These are phyloP conservation scores for Mycena maculata DNA, from an alignment of 768 basidiomycete genomes.

Conservation along the genomic window DNA sequence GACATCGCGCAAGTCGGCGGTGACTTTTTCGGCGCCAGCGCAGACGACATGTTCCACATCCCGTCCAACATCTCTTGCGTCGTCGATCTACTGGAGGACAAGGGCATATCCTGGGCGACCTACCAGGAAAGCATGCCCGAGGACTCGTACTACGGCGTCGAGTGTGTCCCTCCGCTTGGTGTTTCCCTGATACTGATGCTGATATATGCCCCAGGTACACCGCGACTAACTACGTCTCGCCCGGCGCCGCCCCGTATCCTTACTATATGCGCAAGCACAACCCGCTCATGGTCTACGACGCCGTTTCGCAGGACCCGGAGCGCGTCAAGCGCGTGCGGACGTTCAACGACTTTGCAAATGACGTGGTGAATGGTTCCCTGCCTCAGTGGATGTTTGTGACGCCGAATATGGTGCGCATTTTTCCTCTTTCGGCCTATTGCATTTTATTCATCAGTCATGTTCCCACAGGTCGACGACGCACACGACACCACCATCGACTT, in stretches of 20 bases:
- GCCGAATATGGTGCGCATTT: not conserved
- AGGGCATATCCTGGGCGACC: slow-evolving; percentile 41
- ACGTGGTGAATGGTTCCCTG: slow-evolving; percentile 44
- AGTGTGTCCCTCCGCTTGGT: slow-evolving; percentile 36
- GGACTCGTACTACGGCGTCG: slow-evolving; percentile 58
- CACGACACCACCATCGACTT: not conserved
- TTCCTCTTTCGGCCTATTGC: not conserved
- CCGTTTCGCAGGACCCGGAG: slow-evolving; percentile 53
- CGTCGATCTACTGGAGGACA: slow-evolving; percentile 35
- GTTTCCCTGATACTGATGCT: not conserved
- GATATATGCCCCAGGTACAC: slow-evolving; percentile 17
- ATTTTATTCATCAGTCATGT: not conserved
- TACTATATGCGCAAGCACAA: slow-evolving; percentile 71
- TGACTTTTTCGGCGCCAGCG: slow-evolving; percentile 39
- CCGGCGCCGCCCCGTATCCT: slow-evolving; percentile 48
- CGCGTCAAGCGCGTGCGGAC: slow-evolving; percentile 63
- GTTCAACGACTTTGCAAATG: slow-evolving; percentile 67
- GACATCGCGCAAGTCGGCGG: not conserved
- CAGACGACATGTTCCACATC: slow-evolving; percentile 54
- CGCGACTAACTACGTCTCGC: slow-evolving; percentile 51
- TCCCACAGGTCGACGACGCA: not conserved
- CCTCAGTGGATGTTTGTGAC: not conserved
- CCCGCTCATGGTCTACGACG: slow-evolving; percentile 64
- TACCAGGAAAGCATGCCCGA: slow-evolving; percentile 71
- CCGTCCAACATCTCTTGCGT: slow-evolving; percentile 65